Evolutionary conservation across 2,329 filamentous ascomycete species (phyloP), one percentile per base, ranked within the genome.

Genomic region (Juglanconis oblonga): DNA sequence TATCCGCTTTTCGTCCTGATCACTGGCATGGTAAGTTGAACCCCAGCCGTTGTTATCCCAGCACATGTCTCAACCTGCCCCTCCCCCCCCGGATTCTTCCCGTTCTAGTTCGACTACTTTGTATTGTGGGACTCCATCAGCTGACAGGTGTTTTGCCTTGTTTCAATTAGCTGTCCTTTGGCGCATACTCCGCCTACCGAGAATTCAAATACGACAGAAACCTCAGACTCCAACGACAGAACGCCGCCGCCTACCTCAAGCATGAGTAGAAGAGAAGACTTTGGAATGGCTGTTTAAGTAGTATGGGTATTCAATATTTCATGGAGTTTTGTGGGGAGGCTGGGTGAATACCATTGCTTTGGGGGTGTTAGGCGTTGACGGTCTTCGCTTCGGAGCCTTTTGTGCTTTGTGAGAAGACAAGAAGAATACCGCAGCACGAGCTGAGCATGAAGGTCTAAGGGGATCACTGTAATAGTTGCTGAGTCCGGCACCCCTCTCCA

Each of bases 181-280:
- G 57, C 14, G 61, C 44, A 40, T 62, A 62, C 38, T 60, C 61
- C 0, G 53, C 57, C 14, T 60, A 40, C 32, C 57, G 61, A 36
- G 61, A 62, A 11, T 51, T 62, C 53, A 60, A 9, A 44, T 62
- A 60, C 33, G 61, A 62, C 53, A 50, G 40, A 3, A 62, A 62
- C 54, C 35, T 62, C 9, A 54, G 61, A 31, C 32, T 62, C 14
- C 58, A 60, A 50, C 53, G 61, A 45, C 54, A 55, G 14, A 62
- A 62, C 6, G 57, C 55, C 40, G 57, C 57, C 24, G 55, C 57
- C 13, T 45, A 45, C n/a, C 8, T 50, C 13, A 36, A 5, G 8
- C 24, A 13, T 5, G 36, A 13, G 13, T 5, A 10, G 31, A 7
- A 29, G 10, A n/a, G 7, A 38, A 11, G 48, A 2, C 14, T 17